Evolutionary conservation across 2,329 filamentous ascomycete genomes (phyloP).

Genomic region (Esteya vermicola): DNA sequence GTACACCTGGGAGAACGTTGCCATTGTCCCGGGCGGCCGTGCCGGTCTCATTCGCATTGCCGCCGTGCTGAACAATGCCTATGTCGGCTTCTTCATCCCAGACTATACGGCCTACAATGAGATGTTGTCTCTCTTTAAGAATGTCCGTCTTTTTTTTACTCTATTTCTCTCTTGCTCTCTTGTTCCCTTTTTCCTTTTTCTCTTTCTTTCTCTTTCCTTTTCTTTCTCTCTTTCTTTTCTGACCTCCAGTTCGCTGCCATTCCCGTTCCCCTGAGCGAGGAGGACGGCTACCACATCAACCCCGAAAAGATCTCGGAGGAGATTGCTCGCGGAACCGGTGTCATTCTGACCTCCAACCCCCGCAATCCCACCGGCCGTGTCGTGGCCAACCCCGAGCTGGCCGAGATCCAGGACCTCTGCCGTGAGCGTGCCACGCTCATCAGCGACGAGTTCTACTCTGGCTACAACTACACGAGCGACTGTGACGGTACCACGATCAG

Average conservation of each 20-base stretch:
- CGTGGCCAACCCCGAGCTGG: slow-evolving; percentile 69
- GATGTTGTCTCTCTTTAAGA: slow-evolving; percentile 91
- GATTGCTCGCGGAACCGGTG: slow-evolving; percentile 70
- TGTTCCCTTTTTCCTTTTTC: background rate
- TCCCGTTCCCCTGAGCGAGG: slow-evolving; percentile 68
- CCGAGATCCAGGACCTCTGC: slow-evolving; percentile 86
- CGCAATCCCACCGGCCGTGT: slow-evolving; percentile 89
- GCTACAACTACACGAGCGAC: slow-evolving; percentile 88
- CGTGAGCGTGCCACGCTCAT: slow-evolving; percentile 82
- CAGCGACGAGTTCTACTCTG: slow-evolving; percentile 92
- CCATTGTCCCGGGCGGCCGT: slow-evolving; percentile 85
- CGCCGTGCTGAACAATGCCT: slow-evolving; percentile 82
- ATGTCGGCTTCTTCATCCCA: slow-evolving; percentile 85
- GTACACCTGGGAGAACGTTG: slow-evolving; percentile 96
- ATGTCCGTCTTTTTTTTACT: slow-evolving; percentile 33
- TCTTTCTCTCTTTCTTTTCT: background rate
- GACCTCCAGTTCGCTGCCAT: slow-evolving; percentile 62
- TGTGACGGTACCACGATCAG: slow-evolving; percentile 86
- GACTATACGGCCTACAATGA: slow-evolving; percentile 97
- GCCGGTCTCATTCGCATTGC: slow-evolving; percentile 91
- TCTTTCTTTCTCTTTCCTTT: background rate
- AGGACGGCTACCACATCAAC: slow-evolving; percentile 86
- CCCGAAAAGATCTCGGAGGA: slow-evolving; percentile 87
- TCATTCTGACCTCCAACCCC: slow-evolving; percentile 90
- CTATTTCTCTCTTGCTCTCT: background rate